Evolutionary conservation across 2,329 filamentous ascomycete species (phyloP).

Genomic region (Tolypocladium endophyticum): DNA sequence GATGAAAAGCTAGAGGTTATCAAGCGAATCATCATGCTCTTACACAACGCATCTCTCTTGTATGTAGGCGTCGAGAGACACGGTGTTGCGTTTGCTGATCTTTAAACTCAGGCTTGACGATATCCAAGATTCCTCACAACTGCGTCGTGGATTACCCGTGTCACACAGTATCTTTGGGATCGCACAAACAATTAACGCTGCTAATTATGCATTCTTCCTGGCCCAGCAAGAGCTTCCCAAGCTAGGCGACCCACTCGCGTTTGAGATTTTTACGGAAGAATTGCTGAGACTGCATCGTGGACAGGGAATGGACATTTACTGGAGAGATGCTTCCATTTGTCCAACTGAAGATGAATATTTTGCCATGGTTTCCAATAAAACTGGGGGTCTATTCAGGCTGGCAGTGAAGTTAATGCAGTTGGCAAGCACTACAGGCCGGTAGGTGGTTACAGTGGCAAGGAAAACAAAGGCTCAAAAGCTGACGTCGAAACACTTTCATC

Average conservation of each 20-base stretch:
- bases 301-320: constrained; percentile 79
- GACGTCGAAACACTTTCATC: background rate
- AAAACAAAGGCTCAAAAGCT: background rate
- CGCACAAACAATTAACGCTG: constrained; percentile 40
- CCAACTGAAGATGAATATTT: constrained; percentile 74
- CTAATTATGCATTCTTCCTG: constrained; percentile 35
- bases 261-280: constrained; percentile 65
- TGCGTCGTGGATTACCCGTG: constrained; percentile 35
- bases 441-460: background rate
- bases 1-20: constrained; percentile 56
- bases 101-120: constrained; percentile 22
- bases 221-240: constrained; percentile 35
- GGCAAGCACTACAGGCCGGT: background rate
- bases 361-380: constrained; percentile 79
- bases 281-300: constrained; percentile 69
- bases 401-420: constrained; percentile 74
- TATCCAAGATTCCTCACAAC: constrained; percentile 34
- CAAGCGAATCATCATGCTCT: constrained; percentile 47
- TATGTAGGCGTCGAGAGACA: background rate
- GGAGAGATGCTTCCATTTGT: constrained; percentile 68
- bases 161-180: constrained; percentile 38
- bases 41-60: background rate
- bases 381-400: constrained; percentile 67
- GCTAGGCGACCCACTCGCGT: constrained; percentile 49
- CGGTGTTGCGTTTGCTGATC: background rate